These are phyloP conservation scores for Fraxinus albicans DNA, from an alignment of 305 asterid genomes.

Conservation along the genomic window DNA sequence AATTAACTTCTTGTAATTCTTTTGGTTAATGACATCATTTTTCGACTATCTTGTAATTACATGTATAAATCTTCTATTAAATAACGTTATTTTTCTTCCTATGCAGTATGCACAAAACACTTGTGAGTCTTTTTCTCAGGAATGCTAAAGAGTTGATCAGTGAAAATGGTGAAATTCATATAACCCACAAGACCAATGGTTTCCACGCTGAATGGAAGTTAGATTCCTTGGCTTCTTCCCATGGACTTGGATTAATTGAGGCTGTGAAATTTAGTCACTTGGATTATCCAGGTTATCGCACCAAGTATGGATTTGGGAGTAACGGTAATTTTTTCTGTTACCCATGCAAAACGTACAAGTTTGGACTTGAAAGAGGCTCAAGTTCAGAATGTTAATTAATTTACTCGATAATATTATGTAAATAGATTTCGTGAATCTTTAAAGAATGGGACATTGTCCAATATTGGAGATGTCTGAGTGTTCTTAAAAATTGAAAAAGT, in stretches of 20 bases:
- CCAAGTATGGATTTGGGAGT: conserved; percentile 40
- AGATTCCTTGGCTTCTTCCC: conserved; percentile 23
- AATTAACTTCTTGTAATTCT: too few species aligned
- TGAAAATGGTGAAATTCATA: conserved; percentile 39
- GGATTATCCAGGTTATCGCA: conserved; percentile 40
- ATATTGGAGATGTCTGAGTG: background rate
- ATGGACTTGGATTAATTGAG: conserved; percentile 30
- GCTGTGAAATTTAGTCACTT: conserved; percentile 6
- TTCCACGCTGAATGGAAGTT: conserved; percentile 22
- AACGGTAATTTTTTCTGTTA: conserved; percentile 27
- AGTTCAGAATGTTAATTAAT: background rate
- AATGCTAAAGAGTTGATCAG: conserved; percentile 32
- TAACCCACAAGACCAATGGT: conserved; percentile 40
- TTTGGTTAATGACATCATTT: background rate
- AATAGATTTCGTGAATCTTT: too few species aligned
- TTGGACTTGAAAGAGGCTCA: conserved; percentile 4
- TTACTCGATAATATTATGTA: background rate
- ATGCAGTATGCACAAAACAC: conserved; percentile 31
- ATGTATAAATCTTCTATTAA: background rate
- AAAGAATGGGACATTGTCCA: background rate
- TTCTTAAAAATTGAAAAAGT: too few species aligned
- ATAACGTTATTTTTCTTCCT: background rate
- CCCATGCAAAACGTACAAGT: conserved; percentile 41
- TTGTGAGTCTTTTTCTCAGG: conserved; percentile 34
- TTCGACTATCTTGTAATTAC: too few species aligned